Percentiles rank a stretch among this genome's conserved stretches.
Conservation (phyloP, 805 yeast genomes). For the Candida nanaspora region DNA sequence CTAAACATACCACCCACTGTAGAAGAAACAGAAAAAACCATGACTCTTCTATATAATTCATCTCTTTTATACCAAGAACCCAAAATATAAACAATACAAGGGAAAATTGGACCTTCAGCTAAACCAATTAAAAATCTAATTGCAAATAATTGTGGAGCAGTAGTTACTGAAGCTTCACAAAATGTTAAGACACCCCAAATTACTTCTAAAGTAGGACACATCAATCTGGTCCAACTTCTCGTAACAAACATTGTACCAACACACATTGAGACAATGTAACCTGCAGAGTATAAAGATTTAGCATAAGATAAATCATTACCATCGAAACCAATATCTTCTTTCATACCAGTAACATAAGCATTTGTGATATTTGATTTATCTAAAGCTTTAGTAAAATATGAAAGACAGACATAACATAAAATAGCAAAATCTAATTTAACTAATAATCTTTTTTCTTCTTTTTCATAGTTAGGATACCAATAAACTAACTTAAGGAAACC, state of each 20-base stretch:
- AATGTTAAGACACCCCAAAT: slow-evolving; percentile 23
- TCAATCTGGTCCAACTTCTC: slow-evolving; percentile 16
- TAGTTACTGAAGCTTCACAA: slow-evolving; percentile 18
- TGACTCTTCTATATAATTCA: slow-evolving; percentile 34
- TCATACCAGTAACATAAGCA: slow-evolving; percentile 62
- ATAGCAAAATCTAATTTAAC: slow-evolving; percentile 49
- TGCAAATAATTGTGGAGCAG: slow-evolving; percentile 31
- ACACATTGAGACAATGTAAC: slow-evolving; percentile 22
- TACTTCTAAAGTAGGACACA: slow-evolving; percentile 16
- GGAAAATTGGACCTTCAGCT: slow-evolving; percentile 36
- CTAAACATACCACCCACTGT: slow-evolving; percentile 35
- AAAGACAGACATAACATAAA: slow-evolving; percentile 37
- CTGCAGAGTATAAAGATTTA: slow-evolving; percentile 32
- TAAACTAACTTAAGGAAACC: slow-evolving; percentile 48
- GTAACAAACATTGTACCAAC: slow-evolving; percentile 17
- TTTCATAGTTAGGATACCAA: slow-evolving; percentile 27
- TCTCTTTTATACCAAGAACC: slow-evolving; percentile 36
- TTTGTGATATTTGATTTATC: slow-evolving; percentile 56
- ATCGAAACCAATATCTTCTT: slow-evolving; percentile 45
- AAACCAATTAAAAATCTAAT: slow-evolving; percentile 36
- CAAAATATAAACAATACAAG: slow-evolving; percentile 31
- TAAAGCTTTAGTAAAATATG: slow-evolving; percentile 63
- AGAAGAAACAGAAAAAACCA: slow-evolving; percentile 32
- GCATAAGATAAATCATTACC: slow-evolving; percentile 35
- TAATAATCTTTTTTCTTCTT: slow-evolving; percentile 29